A percentile compares a stretch with the other conserved stretches of the same genome.
Conservation (phyloP, 805 yeast genomes). For the Metschnikowia noctiluminum region DNA sequence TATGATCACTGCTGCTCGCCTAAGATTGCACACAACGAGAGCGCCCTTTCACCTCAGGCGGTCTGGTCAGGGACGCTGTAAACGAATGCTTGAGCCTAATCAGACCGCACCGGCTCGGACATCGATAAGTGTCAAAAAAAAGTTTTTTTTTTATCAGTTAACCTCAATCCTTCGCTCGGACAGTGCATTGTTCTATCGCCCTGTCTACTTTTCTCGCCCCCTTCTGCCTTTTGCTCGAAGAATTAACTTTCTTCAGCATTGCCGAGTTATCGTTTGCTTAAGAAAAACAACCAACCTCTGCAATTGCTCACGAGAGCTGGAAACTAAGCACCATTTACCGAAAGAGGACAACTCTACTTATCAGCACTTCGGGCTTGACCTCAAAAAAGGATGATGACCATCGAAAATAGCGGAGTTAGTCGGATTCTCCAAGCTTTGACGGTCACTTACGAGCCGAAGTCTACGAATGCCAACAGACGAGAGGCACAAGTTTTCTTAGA, state of each 20-base stretch:
- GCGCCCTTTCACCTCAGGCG: neutral
- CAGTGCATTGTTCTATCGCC: no score
- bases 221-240: no score
- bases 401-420: slow-evolving; percentile 65
- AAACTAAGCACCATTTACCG: no score
- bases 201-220: no score
- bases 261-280: no score
- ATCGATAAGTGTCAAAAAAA: no score
- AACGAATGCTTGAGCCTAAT: neutral
- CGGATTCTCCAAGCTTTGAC: slow-evolving; percentile 79
- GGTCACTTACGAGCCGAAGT: slow-evolving; percentile 63
- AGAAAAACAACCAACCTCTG: no score
- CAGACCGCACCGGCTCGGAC: neutral
- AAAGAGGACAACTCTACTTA: no score
- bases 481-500: slow-evolving; percentile 67
- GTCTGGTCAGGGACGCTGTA: neutral
- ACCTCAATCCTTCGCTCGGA: no score
- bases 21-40: neutral
- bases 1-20: neutral
- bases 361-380: neutral
- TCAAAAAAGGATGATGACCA: slow-evolving; percentile 23
- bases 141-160: no score
- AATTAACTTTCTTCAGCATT: no score
- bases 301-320: neutral
- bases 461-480: slow-evolving; percentile 54